Conservation (phyloP, 176 grass and related monocot species). For the Poa annua region DNA sequence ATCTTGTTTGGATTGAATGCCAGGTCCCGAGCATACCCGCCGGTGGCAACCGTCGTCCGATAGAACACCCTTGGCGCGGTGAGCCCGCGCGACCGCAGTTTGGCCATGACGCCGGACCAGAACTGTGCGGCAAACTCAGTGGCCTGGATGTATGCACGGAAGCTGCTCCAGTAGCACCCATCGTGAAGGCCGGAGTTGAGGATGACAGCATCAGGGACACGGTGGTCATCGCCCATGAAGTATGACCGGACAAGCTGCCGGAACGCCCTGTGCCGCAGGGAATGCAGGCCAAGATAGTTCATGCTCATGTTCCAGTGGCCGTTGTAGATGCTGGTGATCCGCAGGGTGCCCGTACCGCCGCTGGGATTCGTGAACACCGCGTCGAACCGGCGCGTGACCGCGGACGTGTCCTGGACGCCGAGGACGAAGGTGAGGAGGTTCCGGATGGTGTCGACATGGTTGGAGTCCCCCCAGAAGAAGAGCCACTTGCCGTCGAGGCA, state of each 20-base stretch:
- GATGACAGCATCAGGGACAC: slow-evolving; percentile 64
- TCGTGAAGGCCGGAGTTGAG: slow-evolving; percentile 96
- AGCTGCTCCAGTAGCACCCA: slow-evolving; percentile 79
- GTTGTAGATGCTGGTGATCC: slow-evolving; percentile 94
- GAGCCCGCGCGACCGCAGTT: slow-evolving; percentile 35
- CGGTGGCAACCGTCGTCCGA: slow-evolving; percentile 77
- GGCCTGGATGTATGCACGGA: slow-evolving; percentile 50
- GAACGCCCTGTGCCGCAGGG: slow-evolving; percentile 67
- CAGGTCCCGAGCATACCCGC: slow-evolving; percentile 87
- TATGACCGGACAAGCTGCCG: slow-evolving; percentile 53
- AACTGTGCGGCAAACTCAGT: slow-evolving; percentile 74
- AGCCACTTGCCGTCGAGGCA: slow-evolving; percentile 90
- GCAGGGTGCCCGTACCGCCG: slow-evolving; percentile 48
- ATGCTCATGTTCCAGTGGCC: slow-evolving; percentile 91
- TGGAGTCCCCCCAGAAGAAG: slow-evolving; percentile 99
- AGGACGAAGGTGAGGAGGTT: slow-evolving; percentile 85
- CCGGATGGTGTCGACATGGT: slow-evolving; percentile 94
- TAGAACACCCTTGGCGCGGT: slow-evolving; percentile 71
- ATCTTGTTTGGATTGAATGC: slow-evolving; percentile 97
- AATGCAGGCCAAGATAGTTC: slow-evolving; percentile 92
- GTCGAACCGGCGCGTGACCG: slow-evolving; percentile 77
- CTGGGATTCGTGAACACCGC: slow-evolving; percentile 60
- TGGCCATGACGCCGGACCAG: slow-evolving; percentile 67
- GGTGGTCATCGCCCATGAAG: slow-evolving; percentile 63
- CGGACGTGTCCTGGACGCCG: slow-evolving; percentile 53